Base-by-base conservation (phyloP, 2,329 filamentous ascomycete species). In the Ceratocystis colombiana region DNA sequence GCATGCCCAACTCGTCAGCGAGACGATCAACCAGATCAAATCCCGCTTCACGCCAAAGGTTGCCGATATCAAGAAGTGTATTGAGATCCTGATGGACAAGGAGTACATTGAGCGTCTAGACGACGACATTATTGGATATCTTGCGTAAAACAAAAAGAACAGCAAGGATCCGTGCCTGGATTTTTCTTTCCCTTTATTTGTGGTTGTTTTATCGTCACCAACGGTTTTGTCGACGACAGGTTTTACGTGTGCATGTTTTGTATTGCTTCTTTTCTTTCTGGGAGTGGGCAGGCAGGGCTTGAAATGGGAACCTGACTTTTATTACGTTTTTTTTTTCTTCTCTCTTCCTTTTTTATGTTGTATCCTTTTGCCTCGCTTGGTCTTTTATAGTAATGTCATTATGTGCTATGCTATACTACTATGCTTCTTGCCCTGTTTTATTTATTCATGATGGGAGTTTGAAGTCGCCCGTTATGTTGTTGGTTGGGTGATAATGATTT, bases 21-120 rank as follows among this genome's bases (percentile, higher is more conserved):
- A 99, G 78, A 95, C 92, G 28, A 97, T 99, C 75, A 88, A 87
- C 73, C 94, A 97, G 77, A 96, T 99, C 75, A 90, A 89, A 75
- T 87, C 86, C 53, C 89, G 94, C 50, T 99, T 99, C 77, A 86
- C 91, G 67, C 94, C 94, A 50, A 96, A 96, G 78, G 84, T 99
- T 37, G 82, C 85, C 17, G 94, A 99, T 72, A 99, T 99, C 83
- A 99, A 99, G 81, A 99, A 97, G 80, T 96, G 94, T 77, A 97
- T 99, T 75, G 94, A 99, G 77, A 96, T 96, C 70, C 82, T 99
- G 50, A 87, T 99, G 70, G 94, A 99, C 80, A 99, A 99, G 81
- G 94, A 99, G 76, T 99, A 99, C 73, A 84, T 99, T 62, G 94
- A 99, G 80, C 89, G 94, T 67, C 79, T 97, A 67, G 94, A 97